A percentile compares a stretch with the other conserved stretches of the same genome.
These are phyloP conservation scores for Lippia alba DNA, from an alignment of 305 asterid species.

Conservation along the genomic window DNA sequence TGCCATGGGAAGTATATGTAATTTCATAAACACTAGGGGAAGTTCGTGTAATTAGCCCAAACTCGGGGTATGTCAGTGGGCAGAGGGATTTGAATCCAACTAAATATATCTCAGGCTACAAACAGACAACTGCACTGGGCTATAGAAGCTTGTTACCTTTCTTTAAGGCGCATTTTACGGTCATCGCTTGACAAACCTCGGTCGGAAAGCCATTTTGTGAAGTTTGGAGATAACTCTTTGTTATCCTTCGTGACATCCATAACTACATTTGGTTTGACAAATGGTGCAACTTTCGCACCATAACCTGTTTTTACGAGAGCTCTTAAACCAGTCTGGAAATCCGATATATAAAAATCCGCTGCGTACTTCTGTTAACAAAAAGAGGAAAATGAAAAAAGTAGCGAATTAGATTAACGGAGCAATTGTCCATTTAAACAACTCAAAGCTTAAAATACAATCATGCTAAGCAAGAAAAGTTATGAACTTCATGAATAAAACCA, in stretches of 20 bases:
- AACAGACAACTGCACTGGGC: not conserved
- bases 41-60: no score
- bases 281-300: slow-evolving; percentile 69
- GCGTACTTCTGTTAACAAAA: slow-evolving; percentile 54
- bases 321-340: slow-evolving; percentile 68
- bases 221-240: slow-evolving; percentile 52
- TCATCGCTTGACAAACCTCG: slow-evolving; percentile 62
- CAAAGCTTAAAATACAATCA: slow-evolving; percentile 8
- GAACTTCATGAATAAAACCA: not conserved
- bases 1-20: no score
- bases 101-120: not conserved
- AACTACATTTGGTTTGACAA: slow-evolving; percentile 53
- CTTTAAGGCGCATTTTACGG: slow-evolving; percentile 64
- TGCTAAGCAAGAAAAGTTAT: not conserved
- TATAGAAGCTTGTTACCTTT: slow-evolving; percentile 49
- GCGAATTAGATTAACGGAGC: slow-evolving; percentile 3
- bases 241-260: slow-evolving; percentile 49
- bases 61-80: no score
- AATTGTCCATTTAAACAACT: not conserved
- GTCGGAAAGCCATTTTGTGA: slow-evolving; percentile 60
- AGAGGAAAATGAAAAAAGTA: not conserved
- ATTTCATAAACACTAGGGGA: no score
- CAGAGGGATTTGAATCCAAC: no score
- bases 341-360: slow-evolving; percentile 77
- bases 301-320: slow-evolving; percentile 75